Conservation (phyloP, 495 filamentous ascomycete species). For the Podospora tetraspora region DNA sequence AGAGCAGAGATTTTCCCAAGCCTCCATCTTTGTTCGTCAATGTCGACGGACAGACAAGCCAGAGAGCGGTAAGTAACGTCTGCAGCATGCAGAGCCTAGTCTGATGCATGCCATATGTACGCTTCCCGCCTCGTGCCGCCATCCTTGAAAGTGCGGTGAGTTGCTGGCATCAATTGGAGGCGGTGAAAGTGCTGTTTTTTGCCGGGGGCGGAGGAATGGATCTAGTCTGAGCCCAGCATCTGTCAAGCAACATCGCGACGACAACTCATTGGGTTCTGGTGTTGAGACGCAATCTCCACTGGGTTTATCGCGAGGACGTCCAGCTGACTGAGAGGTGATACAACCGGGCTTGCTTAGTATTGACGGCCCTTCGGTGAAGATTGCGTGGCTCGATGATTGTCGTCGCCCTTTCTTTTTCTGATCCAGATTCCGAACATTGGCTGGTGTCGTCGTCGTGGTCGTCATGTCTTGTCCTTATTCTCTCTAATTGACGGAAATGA, state of each 20-base stretch:
- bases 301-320: not conserved
- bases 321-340: not conserved
- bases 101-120: not conserved
- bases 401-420: not conserved
- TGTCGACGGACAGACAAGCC: not conserved
- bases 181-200: not conserved
- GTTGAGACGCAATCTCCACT: constrained; percentile 1
- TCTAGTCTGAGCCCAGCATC: not conserved
- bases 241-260: not conserved
- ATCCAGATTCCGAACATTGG: not conserved
- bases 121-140: not conserved
- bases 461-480: not conserved
- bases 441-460: not conserved
- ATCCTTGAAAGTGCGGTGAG: not conserved
- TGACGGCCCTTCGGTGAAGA: not conserved
- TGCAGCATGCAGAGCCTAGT: not conserved
- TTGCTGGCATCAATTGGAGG: not conserved
- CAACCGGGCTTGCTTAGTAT: not conserved
- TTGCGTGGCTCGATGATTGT: not conserved
- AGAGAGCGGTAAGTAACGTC: not conserved
- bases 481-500: not conserved
- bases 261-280: not conserved
- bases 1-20: not conserved
- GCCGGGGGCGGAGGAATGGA: not conserved
- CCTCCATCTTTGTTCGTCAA: not conserved